Evolutionary conservation across 1,139 yeast species (phyloP), one percentile per base, ranked within the genome.

Genomic region (Kurtzmaniella natalensis): DNA sequence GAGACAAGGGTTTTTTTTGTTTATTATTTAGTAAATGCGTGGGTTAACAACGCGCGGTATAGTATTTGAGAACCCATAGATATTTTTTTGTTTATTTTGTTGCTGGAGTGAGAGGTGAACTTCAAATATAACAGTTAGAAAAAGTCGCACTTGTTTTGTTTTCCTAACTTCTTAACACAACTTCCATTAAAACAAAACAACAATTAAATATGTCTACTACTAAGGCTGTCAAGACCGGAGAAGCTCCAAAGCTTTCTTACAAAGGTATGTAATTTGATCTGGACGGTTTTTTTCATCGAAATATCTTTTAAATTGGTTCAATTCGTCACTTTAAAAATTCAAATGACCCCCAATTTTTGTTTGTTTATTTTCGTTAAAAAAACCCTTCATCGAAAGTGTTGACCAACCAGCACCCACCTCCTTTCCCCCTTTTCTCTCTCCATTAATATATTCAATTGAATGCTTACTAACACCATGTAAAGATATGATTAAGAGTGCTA

Each of bases 401-500:
- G n/a, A n/a, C n/a, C n/a, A n/a, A n/a, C n/a, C n/a, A n/a, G n/a
- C n/a, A n/a, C n/a, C n/a, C n/a, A n/a, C n/a, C n/a, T n/a, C n/a
- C n/a, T n/a, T n/a, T n/a, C n/a, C n/a, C n/a, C n/a, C n/a, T n/a
- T n/a, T n/a, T n/a, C n/a, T n/a, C n/a, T n/a, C n/a, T n/a, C n/a
- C n/a, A n/a, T n/a, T n/a, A 28, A 13, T 14, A 17, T n/a, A 16
- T n/a, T 25, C 30, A 21, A 31, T 14, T 13, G 19, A 30, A 28
- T 10, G 3, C 11, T 10, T 17, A 16, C 14, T 26, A 17, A 26
- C 19, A 18, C 23, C 49, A 50, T 51, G 3, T 33, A 31, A 52
- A 78, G 95, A 84, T 40, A 73, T 85, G 78, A 84, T 87, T 58
- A 74, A 74, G 50, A 78, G 82, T 41, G 95, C 94, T 36, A 70